phyloP scores from a whole-genome alignment of 1,139 yeast genomes.

The Pichia sp. region DNA sequence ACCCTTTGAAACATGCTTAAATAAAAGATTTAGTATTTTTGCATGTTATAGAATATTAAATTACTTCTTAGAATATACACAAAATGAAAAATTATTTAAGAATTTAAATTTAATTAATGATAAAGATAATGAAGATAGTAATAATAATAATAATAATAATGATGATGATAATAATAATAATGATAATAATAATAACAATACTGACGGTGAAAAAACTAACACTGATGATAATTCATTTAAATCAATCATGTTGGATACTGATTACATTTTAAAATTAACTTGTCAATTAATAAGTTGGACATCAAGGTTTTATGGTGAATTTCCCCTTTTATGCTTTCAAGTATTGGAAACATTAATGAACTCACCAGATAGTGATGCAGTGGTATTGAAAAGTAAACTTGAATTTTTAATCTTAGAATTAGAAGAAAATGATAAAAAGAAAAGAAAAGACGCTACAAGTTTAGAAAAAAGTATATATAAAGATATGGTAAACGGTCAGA shows the following conservation, averaged over 20 bases:
- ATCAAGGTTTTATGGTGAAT: slow-evolving; percentile 31
- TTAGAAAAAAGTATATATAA: slow-evolving; percentile 10
- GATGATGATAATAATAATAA: not conserved
- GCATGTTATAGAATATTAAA: slow-evolving; percentile 34
- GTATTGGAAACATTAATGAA: slow-evolving; percentile 20
- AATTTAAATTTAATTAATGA: slow-evolving; percentile 11
- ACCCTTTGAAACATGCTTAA: slow-evolving; percentile 69
- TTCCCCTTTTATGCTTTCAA: slow-evolving; percentile 22
- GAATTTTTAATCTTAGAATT: slow-evolving; percentile 18
- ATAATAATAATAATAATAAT: too few species aligned
- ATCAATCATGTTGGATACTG: slow-evolving; percentile 15
- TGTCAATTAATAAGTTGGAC: slow-evolving; percentile 29
- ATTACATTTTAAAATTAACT: slow-evolving; percentile 23
- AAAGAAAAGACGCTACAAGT: slow-evolving; percentile 1
- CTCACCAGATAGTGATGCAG: slow-evolving; percentile 18
- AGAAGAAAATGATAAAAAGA: slow-evolving; percentile 9
- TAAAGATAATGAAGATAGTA: not conserved
- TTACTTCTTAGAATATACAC: slow-evolving; percentile 22
- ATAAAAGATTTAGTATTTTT: slow-evolving; percentile 66
- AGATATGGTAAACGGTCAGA: slow-evolving; percentile 14
- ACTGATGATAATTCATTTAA: too few species aligned
- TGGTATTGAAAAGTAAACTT: slow-evolving; percentile 23
- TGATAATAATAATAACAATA: not conserved
- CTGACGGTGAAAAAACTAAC: too few species aligned
- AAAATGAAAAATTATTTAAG: slow-evolving; percentile 17